phyloP scores from a whole-genome alignment of 1,284 basidiomycete species.

The Wolfiporia cocos region DNA sequence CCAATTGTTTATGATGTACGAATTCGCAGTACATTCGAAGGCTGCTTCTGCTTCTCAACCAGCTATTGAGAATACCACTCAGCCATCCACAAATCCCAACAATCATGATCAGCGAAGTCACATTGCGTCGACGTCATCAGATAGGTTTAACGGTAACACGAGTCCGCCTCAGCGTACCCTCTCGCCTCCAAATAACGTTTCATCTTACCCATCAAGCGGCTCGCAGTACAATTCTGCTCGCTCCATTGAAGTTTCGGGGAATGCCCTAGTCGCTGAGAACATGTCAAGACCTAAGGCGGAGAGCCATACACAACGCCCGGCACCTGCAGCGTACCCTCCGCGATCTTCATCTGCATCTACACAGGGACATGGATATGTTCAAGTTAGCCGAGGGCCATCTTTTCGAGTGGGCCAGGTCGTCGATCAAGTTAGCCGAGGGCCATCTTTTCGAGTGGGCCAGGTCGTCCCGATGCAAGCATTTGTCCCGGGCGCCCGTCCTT shows the following conservation, averaged over 20 bases:
- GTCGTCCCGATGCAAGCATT: constrained; percentile 2
- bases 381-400: no score
- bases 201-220: constrained; percentile 12
- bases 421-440: constrained; percentile 1
- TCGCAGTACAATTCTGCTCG: constrained; percentile 12
- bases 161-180: constrained; percentile 20
- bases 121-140: not conserved
- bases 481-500: constrained; percentile 4
- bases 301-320: constrained; percentile 14
- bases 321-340: constrained; percentile 17
- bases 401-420: not conserved
- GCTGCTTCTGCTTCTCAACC: no score
- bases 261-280: constrained; percentile 18
- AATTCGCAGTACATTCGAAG: no score
- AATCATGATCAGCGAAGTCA: not conserved
- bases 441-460: constrained; percentile 8
- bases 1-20: no score
- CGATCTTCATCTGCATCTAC: constrained; percentile 15
- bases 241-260: constrained; percentile 16
- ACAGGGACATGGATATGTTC: no score
- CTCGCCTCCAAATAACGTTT: constrained; percentile 17
- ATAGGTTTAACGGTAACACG: constrained; percentile 16
- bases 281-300: constrained; percentile 27
- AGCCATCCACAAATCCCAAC: not conserved
- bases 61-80: no score